phyloP scores from a whole-genome alignment of 495 filamentous ascomycete species.

The Amorphotheca resinae region DNA sequence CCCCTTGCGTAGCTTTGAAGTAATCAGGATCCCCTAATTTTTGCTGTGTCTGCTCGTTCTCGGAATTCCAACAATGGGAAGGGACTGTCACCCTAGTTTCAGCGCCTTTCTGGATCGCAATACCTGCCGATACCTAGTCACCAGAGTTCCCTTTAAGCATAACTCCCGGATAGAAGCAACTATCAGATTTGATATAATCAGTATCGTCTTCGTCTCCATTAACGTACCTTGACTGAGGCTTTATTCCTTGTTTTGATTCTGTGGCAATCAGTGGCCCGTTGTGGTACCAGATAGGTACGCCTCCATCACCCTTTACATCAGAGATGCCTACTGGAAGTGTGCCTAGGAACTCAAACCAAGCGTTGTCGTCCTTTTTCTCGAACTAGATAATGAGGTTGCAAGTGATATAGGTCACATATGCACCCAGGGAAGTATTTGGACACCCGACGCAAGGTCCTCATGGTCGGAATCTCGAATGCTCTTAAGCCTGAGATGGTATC shows the following conservation, averaged over 20 bases:
- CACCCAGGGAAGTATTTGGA: too few species aligned
- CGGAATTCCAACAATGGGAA: neutral
- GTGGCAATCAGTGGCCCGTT: neutral
- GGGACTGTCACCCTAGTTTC: neutral
- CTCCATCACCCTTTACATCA: too few species aligned
- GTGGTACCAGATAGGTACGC: neutral
- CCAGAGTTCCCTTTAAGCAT: neutral
- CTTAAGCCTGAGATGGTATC: too few species aligned
- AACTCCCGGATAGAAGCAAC: neutral
- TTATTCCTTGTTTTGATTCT: neutral
- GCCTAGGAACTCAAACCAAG: too few species aligned
- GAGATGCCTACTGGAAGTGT: too few species aligned
- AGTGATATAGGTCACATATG: neutral
- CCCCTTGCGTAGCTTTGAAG: neutral
- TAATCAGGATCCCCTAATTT: neutral
- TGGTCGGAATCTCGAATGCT: too few species aligned
- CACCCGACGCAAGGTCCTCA: too few species aligned
- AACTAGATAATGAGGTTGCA: neutral
- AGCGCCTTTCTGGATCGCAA: neutral
- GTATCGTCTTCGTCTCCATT: neutral
- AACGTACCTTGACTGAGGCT: neutral
- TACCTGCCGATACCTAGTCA: neutral
- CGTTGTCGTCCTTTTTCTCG: too few species aligned
- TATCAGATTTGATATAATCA: neutral
- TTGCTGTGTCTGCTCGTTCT: neutral